A percentile compares a stretch with the other conserved stretches of the same genome.
These are phyloP conservation scores for Silene coronaria DNA, from an alignment of 179 eudicot genomes.

Conservation along the genomic window DNA sequence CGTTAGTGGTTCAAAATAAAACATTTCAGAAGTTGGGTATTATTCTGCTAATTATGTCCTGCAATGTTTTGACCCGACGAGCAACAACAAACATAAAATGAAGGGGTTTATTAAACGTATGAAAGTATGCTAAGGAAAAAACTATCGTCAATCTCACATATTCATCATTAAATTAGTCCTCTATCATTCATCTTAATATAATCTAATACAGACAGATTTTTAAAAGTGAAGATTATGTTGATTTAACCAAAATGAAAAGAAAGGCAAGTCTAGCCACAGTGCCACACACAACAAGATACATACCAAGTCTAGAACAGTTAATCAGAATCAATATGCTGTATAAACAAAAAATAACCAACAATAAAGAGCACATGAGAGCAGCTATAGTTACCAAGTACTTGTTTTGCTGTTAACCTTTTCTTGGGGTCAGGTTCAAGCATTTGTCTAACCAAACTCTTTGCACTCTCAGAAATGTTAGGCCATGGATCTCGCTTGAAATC, in stretches of 20 bases:
- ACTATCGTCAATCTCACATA: background rate
- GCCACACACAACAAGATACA: background rate
- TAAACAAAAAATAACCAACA: background rate
- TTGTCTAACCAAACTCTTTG: constrained; percentile 77
- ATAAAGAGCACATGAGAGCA: constrained; percentile 4
- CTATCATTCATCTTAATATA: background rate
- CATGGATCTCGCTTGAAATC: constrained; percentile 92
- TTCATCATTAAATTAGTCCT: background rate
- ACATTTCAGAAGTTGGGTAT: background rate
- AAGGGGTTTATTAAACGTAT: no score
- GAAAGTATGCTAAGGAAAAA: no score
- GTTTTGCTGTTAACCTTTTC: constrained; percentile 75
- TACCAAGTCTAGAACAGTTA: background rate
- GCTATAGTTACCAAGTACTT: constrained; percentile 64
- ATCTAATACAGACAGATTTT: background rate
- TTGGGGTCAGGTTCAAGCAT: constrained; percentile 94
- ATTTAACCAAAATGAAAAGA: background rate
- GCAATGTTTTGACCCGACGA: background rate
- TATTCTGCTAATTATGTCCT: background rate
- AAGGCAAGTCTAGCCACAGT: background rate
- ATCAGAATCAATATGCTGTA: background rate
- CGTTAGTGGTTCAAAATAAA: no score
- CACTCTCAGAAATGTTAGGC: constrained; percentile 86
- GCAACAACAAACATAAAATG: background rate
- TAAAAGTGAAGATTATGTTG: background rate